Conservation (phyloP, 208 protist genomes). For the Leishmania major region DNA sequence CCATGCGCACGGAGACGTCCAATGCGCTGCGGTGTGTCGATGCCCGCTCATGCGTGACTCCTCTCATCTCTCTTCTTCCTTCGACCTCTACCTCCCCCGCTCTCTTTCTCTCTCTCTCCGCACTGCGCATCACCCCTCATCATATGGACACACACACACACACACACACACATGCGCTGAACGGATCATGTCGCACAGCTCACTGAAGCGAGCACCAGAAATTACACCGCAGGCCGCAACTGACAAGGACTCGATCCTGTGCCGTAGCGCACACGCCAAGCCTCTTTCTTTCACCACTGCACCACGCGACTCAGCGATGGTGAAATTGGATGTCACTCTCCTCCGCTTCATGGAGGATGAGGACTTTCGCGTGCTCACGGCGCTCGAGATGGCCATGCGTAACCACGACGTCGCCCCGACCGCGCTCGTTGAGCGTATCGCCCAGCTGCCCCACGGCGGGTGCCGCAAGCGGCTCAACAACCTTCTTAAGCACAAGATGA, state of each 20-base stretch:
- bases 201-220: neutral
- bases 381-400: slow-evolving; percentile 98
- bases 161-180: neutral
- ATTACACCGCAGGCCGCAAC: neutral
- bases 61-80: slow-evolving; percentile 6
- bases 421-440: slow-evolving; percentile 94
- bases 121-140: neutral
- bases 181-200: neutral
- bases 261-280: neutral
- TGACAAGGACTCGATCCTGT: neutral
- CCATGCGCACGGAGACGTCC: neutral
- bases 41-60: neutral
- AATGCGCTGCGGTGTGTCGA: neutral
- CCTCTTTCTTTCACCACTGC: neutral
- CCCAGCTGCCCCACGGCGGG: slow-evolving; percentile 94
- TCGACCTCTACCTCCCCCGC: neutral
- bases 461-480: slow-evolving; percentile 88
- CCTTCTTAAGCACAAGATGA: slow-evolving; percentile 94
- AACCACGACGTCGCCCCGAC: slow-evolving; percentile 99
- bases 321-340: slow-evolving; percentile 89
- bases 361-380: slow-evolving; percentile 90
- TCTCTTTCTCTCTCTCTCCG: slow-evolving; percentile 1
- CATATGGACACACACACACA: neutral
- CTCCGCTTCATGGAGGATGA: slow-evolving; percentile 90
- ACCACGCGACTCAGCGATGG: slow-evolving; percentile 47